Evolutionary conservation across 306 rosid genomes (phyloP).

Genomic region (Acacia acuminata): DNA sequence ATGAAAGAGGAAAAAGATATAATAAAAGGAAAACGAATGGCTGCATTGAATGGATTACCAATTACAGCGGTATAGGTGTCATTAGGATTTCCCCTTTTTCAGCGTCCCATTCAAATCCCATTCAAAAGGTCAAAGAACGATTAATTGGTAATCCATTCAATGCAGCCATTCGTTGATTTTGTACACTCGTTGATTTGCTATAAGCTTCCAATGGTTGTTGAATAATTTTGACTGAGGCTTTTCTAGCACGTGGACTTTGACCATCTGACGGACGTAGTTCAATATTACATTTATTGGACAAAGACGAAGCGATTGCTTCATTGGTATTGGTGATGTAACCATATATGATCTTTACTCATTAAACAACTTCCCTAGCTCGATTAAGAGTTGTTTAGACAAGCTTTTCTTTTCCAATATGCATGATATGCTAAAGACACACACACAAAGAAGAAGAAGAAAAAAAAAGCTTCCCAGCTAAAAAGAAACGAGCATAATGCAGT

Average conservation of each 20-base stretch:
- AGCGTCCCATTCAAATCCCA: slow-evolving; percentile 19
- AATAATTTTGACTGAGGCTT: neutral
- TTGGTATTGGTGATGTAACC: neutral
- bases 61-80: neutral
- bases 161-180: too few species aligned
- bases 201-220: neutral
- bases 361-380: too few species aligned
- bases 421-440: neutral
- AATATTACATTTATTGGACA: neutral
- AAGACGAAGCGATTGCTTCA: neutral
- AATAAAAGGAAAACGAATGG: neutral
- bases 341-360: neutral
- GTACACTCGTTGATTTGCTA: too few species aligned
- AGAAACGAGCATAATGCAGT: neutral
- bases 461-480: neutral
- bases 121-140: too few species aligned
- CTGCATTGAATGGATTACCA: slow-evolving; percentile 21
- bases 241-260: neutral
- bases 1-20: neutral
- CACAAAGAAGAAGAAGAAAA: too few species aligned
- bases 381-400: neutral
- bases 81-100: neutral
- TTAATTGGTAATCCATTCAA: too few species aligned
- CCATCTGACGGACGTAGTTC: neutral
- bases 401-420: neutral